A percentile compares a stretch with the other conserved stretches of the same genome.
These are phyloP conservation scores for Astrothelium subdiscretum DNA, from an alignment of 495 filamentous ascomycete species.

Conservation along the genomic window DNA sequence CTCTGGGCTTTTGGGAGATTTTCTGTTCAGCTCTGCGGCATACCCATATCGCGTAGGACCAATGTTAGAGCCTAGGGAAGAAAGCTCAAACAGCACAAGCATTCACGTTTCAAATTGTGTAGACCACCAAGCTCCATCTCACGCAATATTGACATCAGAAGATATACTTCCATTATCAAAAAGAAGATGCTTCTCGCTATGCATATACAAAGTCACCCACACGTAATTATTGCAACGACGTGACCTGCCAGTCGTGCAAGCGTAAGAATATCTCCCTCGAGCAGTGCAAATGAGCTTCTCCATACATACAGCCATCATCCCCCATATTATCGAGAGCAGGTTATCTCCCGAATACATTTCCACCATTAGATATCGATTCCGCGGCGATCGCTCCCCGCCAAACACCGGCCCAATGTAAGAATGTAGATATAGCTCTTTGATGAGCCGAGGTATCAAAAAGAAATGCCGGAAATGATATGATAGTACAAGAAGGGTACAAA, in stretches of 20 bases:
- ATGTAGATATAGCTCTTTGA: neutral
- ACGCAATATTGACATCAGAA: too few species aligned
- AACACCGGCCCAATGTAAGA: neutral
- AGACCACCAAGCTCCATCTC: too few species aligned
- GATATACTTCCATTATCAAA: neutral
- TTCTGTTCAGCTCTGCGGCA: too few species aligned
- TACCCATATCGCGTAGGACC: too few species aligned
- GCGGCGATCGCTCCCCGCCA: neutral
- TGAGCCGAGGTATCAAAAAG: neutral
- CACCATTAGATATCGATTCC: neutral
- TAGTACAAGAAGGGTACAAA: neutral
- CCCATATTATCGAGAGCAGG: neutral
- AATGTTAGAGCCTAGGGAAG: too few species aligned
- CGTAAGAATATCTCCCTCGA: neutral
- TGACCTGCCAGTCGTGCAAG: conserved; percentile 1
- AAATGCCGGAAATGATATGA: neutral
- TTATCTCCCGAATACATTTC: neutral
- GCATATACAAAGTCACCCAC: neutral
- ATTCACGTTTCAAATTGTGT: too few species aligned
- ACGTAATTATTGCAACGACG: neutral
- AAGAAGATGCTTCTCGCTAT: neutral
- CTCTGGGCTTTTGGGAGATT: too few species aligned
- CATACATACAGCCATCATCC: neutral
- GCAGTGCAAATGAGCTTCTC: neutral
- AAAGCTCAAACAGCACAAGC: too few species aligned